Conservation (phyloP, 371 early-diverging fungal species). For the Rhizopus microsporus region DNA sequence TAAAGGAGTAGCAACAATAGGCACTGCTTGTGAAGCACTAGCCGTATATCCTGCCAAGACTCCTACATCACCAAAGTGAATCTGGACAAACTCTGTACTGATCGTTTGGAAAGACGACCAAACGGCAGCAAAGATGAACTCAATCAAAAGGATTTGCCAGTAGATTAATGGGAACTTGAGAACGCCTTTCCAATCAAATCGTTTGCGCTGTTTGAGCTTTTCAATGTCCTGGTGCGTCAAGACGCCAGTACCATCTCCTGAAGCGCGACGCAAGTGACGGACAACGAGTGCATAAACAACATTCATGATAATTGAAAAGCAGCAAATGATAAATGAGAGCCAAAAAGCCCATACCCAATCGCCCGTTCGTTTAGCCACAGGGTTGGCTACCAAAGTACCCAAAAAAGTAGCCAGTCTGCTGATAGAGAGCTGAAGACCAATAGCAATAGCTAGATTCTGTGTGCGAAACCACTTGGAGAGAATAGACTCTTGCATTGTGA, state of each 20-base stretch:
- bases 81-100: slow-evolving; percentile 38
- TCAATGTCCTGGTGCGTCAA: slow-evolving; percentile 19
- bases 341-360: slow-evolving; percentile 45
- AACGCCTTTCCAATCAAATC: slow-evolving; percentile 30
- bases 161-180: slow-evolving; percentile 39
- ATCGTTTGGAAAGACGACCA: slow-evolving; percentile 53
- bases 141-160: slow-evolving; percentile 42
- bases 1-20: slow-evolving; percentile 65
- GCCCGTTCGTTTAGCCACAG: slow-evolving; percentile 32
- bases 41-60: slow-evolving; percentile 51
- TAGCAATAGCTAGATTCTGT: slow-evolving; percentile 57
- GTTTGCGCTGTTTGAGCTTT: slow-evolving; percentile 20
- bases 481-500: slow-evolving; percentile 71
- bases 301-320: slow-evolving; percentile 60
- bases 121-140: slow-evolving; percentile 46
- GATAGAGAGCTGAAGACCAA: slow-evolving; percentile 67
- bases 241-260: neutral
- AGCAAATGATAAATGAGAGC: slow-evolving; percentile 35
- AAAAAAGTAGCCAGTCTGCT: slow-evolving; percentile 56
- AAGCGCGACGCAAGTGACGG: slow-evolving; percentile 21
- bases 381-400: slow-evolving; percentile 36
- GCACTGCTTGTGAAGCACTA: slow-evolving; percentile 63
- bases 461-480: slow-evolving; percentile 73
- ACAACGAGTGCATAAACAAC: slow-evolving; percentile 45
- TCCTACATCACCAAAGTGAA: slow-evolving; percentile 33